Conservation (phyloP, 345 rosid genomes). For the Euclidium syriacum region DNA sequence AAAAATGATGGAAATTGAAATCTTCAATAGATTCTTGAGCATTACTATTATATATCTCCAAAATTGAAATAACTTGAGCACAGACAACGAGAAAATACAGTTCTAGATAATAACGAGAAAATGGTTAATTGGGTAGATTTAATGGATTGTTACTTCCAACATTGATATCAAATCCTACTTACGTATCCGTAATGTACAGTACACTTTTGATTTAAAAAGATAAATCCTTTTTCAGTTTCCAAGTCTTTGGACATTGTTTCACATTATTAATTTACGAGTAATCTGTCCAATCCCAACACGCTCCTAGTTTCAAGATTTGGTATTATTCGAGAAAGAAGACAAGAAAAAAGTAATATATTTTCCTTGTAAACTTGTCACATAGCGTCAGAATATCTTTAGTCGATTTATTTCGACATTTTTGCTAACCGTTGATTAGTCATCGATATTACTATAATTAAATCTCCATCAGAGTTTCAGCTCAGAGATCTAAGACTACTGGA, state of each 20-base stretch:
- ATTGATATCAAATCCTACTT: constrained; percentile 31
- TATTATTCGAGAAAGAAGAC: constrained; percentile 16
- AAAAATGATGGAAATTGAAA: neutral
- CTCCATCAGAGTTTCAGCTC: constrained; percentile 3
- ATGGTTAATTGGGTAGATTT: neutral
- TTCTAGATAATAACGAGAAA: constrained; percentile 2
- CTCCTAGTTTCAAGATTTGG: constrained; percentile 31
- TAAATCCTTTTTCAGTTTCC: constrained; percentile 25
- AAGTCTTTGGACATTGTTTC: constrained; percentile 28
- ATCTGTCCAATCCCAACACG: constrained; percentile 27
- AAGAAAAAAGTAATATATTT: neutral
- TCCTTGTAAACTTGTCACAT: constrained; percentile 1
- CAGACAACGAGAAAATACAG: constrained; percentile 2
- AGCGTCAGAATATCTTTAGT: constrained; percentile 5
- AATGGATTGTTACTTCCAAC: constrained; percentile 27
- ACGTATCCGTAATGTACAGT: neutral
- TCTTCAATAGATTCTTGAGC: neutral
- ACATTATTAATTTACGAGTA: constrained; percentile 14
- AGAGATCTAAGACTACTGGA: neutral
- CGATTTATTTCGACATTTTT: neutral
- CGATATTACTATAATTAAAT: neutral
- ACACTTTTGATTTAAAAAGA: neutral
- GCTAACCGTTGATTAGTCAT: neutral
- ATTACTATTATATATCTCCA: neutral
- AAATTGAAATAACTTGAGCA: constrained; percentile 4